Evolutionary conservation across 169 alveolate species (phyloP).

Genomic region (Ichthyophthirius multifiliis): DNA sequence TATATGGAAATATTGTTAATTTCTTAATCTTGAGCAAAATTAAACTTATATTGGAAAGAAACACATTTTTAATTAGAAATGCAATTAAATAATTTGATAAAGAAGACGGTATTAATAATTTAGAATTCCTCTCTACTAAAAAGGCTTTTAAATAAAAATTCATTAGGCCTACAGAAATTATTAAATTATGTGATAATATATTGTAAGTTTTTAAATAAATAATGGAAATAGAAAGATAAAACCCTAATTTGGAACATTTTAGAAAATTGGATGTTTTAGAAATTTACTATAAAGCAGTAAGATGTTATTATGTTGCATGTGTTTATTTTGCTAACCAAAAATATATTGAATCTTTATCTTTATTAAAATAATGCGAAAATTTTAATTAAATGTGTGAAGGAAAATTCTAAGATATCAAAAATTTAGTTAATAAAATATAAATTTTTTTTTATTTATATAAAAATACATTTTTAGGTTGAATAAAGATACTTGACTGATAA

Average conservation of each 20-base stretch:
- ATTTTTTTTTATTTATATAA: too few relatives aligned
- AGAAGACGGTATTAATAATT: constrained; percentile 13
- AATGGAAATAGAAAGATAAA: constrained; percentile 12
- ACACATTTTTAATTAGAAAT: not conserved
- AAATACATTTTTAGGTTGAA: not conserved
- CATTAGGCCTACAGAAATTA: constrained; percentile 14
- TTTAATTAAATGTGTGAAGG: too few relatives aligned
- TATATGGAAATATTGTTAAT: not conserved
- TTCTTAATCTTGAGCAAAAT: not conserved
- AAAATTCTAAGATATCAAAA: too few relatives aligned
- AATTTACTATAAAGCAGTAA: constrained; percentile 1
- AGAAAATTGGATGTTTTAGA: constrained; percentile 12
- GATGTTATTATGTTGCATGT: not conserved
- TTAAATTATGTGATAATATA: constrained; percentile 11
- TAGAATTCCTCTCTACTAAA: not conserved
- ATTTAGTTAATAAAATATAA: too few relatives aligned
- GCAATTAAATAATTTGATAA: not conserved
- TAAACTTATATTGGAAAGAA: not conserved
- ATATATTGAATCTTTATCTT: not conserved
- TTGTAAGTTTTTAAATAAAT: constrained; percentile 12
- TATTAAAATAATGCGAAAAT: not conserved
- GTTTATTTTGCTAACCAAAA: constrained; percentile 2
- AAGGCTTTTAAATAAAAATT: constrained; percentile 6
- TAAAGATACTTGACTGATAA: too few relatives aligned
- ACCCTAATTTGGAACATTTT: constrained; percentile 4